Evolutionary conservation across 148 eudicot genomes (phyloP).

Genomic region (Chenopodium berlandieri): DNA sequence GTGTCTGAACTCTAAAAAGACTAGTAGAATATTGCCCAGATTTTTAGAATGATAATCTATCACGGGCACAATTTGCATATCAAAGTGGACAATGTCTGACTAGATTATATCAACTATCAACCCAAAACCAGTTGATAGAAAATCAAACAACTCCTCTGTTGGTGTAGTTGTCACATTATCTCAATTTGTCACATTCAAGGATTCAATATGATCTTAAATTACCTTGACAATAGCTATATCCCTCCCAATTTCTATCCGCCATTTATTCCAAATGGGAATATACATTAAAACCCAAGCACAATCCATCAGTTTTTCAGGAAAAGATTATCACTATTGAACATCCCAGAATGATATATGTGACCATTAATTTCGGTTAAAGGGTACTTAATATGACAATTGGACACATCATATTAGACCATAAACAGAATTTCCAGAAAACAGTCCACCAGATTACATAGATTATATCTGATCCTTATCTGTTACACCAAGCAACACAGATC

Average conservation of each 20-base stretch:
- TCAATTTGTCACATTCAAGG: too few relatives aligned
- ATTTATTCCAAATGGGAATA: not conserved
- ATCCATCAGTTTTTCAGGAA: not conserved
- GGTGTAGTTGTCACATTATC: too few relatives aligned
- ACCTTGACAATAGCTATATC: too few relatives aligned
- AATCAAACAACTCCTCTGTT: too few relatives aligned
- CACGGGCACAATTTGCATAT: not conserved
- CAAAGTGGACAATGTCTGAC: too few relatives aligned
- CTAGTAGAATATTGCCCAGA: not conserved
- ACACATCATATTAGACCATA: not conserved
- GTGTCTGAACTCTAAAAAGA: not conserved
- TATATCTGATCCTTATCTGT: not conserved
- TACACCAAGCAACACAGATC: not conserved
- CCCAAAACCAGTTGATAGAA: too few relatives aligned
- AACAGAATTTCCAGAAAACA: not conserved
- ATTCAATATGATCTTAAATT: too few relatives aligned
- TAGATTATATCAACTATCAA: too few relatives aligned
- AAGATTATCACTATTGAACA: not conserved
- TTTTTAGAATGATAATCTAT: not conserved
- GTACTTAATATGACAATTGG: not conserved
- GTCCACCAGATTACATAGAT: not conserved
- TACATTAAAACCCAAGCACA: not conserved
- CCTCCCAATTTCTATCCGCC: not conserved
- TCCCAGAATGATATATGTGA: not conserved
- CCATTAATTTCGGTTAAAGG: not conserved